Evolutionary conservation across 352 stramenopile species (phyloP).

Genomic region (Globisporangium cederbergense): DNA sequence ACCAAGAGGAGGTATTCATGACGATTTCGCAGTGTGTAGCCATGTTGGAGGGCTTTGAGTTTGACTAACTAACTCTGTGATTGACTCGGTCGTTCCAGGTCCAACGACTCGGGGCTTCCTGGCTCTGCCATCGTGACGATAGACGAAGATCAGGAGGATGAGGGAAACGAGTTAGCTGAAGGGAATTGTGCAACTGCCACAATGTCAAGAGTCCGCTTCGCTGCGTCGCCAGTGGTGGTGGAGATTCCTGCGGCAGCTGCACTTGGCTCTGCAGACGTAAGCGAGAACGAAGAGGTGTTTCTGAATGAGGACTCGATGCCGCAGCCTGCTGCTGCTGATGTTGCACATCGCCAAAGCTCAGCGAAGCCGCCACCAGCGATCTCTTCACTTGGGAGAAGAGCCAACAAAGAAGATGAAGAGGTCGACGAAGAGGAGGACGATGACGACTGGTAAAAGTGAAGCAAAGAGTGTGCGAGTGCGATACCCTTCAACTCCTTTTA

Average conservation of each 20-base stretch:
- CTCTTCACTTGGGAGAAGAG: neutral
- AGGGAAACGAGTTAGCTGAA: neutral
- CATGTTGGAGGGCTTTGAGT: too few relatives aligned
- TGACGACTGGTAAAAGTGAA: slow-evolving; percentile 13
- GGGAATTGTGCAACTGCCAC: neutral
- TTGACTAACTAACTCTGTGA: neutral
- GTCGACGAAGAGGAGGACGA: slow-evolving; percentile 18
- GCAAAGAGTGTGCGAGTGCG: neutral
- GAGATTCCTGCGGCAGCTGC: slow-evolving; percentile 6
- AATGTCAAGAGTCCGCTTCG: slow-evolving; percentile 14
- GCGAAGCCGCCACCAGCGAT: neutral
- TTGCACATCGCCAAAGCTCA: neutral
- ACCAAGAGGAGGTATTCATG: slow-evolving; percentile 11
- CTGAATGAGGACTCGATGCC: slow-evolving; percentile 1
- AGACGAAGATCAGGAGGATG: neutral
- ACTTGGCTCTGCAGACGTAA: slow-evolving; percentile 5
- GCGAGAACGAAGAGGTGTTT: slow-evolving; percentile 15
- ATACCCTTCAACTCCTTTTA: neutral
- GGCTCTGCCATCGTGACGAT: neutral
- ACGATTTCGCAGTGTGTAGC: neutral
- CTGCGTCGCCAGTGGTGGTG: slow-evolving; percentile 7
- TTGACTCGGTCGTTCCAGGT: neutral
- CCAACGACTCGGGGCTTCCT: neutral
- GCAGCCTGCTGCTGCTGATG: neutral
- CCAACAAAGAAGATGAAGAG: neutral